Base-by-base conservation (phyloP, 331 rosid genomes). In the Prunus yedoensis region DNA sequence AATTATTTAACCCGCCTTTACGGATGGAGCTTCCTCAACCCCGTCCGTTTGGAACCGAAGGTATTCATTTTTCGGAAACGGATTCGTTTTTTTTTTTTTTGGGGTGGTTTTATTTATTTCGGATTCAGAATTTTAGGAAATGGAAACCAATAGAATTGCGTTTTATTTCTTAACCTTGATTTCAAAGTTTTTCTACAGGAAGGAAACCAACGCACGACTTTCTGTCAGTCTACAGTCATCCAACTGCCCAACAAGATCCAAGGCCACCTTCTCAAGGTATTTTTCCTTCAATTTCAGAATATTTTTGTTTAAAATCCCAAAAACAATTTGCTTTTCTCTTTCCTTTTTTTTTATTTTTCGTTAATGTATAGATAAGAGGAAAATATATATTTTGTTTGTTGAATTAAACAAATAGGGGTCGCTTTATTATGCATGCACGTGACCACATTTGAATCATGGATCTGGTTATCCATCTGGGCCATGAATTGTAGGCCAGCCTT, bases 1-100 rank as follows among this genome's bases (percentile, higher is more conserved):
- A 76, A 70, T 27, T 30, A 32, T 63, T 71, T n/a, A 73, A 15
- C 66, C 78, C 8, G 68, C 23, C 16, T 70, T 68, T 77, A 1
- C 67, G 56, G 77, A 94, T 94, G 99, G 99, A 94, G 88, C 93
- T 92, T 85, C 86, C 99, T 83, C 97, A 84, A 79, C 84, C 96
- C 16, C 92, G 96, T 73, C 76, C 92, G 4, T 89, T 76, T 54
- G 96, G 91, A 81, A 78, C 86, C 59, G 86, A 85, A 90, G 97
- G 99, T 91, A 79, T 75, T 28, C 20, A 73, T 18, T 84, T 77
- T 59, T 35, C 76, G 28, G 17, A 38, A 80, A 67, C 69, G 15
- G 51, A 57, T 28, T 5, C 21, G 12, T 21, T 71, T 51, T 73
- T 41, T 16, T n/a, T 10, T 58, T 28, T 58, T 60, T n/a, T n/a